These are phyloP conservation scores for Ceratocystis huliohia DNA, from an alignment of 2,329 filamentous ascomycete species.

Conservation along the genomic window DNA sequence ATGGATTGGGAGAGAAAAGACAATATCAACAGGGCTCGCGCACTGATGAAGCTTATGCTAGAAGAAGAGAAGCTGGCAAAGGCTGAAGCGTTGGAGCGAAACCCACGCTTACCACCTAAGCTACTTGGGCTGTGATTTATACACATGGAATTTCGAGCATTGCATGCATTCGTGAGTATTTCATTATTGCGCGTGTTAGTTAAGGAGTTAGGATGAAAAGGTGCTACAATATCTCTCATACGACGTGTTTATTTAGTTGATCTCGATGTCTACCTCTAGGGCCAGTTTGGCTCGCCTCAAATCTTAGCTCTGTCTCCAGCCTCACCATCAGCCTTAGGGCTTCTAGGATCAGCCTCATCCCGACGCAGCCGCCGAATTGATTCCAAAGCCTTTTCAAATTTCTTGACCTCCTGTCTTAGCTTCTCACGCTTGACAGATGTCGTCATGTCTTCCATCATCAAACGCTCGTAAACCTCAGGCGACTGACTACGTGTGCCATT, in stretches of 20 bases:
- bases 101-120: constrained; percentile 14
- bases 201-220: background rate
- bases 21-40: constrained; percentile 32
- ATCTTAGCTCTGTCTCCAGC: background rate
- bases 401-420: constrained; percentile 34
- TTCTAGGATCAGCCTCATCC: constrained; percentile 23
- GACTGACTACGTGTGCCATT: background rate
- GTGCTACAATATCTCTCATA: background rate
- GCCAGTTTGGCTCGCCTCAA: background rate
- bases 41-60: constrained; percentile 32
- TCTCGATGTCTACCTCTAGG: background rate
- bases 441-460: constrained; percentile 38
- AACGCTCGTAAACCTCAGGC: constrained; percentile 20
- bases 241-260: background rate
- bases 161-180: background rate
- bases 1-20: constrained; percentile 29
- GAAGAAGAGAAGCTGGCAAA: constrained; percentile 30
- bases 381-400: constrained; percentile 35
- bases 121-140: constrained; percentile 13
- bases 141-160: background rate
- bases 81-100: constrained; percentile 23
- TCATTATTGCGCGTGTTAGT: background rate
- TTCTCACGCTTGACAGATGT: constrained; percentile 33
- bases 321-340: background rate
- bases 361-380: constrained; percentile 35